These are phyloP conservation scores for Cryphonectria nitschkei DNA, from an alignment of 2,329 filamentous ascomycete genomes.

Conservation along the genomic window DNA sequence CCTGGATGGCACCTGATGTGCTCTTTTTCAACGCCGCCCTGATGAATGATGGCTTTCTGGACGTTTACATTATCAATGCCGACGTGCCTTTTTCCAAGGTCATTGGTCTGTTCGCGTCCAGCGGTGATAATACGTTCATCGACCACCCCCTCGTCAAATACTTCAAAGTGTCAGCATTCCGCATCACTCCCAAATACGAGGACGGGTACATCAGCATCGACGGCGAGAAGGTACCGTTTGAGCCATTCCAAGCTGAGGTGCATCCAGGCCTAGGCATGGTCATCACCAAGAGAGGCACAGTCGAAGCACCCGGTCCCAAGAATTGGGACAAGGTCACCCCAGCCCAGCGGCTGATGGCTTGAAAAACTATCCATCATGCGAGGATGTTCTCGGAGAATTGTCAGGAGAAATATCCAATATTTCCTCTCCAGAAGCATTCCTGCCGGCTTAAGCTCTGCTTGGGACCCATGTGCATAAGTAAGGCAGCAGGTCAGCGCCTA, in stretches of 20 bases:
- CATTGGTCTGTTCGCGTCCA: slow-evolving; percentile 69
- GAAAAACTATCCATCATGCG: slow-evolving; percentile 17
- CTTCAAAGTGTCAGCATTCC: slow-evolving; percentile 84
- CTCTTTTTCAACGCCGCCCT: slow-evolving; percentile 88
- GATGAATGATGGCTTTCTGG: slow-evolving; percentile 82
- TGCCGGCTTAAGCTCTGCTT: not conserved
- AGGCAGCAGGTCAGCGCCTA: not conserved
- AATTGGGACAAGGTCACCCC: slow-evolving; percentile 49
- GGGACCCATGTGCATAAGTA: not conserved
- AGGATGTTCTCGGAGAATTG: not conserved
- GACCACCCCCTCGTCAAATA: slow-evolving; percentile 79
- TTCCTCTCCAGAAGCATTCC: not conserved
- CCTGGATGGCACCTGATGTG: slow-evolving; percentile 83
- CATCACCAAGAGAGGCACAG: slow-evolving; percentile 75
- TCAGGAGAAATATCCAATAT: not conserved
- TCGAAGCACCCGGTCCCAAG: slow-evolving; percentile 64
- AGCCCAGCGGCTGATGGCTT: slow-evolving; percentile 36
- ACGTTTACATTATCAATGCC: slow-evolving; percentile 80
- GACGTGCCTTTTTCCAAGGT: slow-evolving; percentile 70
- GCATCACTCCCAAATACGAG: slow-evolving; percentile 72
- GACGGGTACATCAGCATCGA: slow-evolving; percentile 93
- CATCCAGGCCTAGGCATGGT: slow-evolving; percentile 82
- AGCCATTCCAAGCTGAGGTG: slow-evolving; percentile 88
- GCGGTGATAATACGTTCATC: slow-evolving; percentile 77
- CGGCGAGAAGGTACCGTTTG: slow-evolving; percentile 84